Evolutionary conservation across 208 protist genomes (phyloP).

Genomic region (Trypanosoma melophagium): DNA sequence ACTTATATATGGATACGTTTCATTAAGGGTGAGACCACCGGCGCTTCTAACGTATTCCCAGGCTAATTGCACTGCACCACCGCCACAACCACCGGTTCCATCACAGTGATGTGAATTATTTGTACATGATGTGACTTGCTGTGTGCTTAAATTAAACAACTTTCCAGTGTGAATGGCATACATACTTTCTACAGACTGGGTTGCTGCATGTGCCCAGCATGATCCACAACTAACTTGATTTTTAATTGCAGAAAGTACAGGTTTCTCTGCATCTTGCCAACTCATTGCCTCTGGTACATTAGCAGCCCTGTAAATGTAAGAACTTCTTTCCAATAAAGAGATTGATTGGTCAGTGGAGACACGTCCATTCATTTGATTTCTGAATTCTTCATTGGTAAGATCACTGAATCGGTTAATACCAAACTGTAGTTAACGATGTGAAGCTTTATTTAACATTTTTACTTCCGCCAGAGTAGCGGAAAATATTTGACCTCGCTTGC

Average conservation of each 20-base stretch:
- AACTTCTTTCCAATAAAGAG: neutral
- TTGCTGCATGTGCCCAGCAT: slow-evolving; percentile 70
- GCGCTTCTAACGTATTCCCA: slow-evolving; percentile 71
- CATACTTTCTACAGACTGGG: slow-evolving; percentile 79
- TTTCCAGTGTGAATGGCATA: slow-evolving; percentile 54
- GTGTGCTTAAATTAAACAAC: slow-evolving; percentile 82
- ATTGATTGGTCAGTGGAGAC: neutral
- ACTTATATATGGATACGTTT: slow-evolving; percentile 75
- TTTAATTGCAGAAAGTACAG: slow-evolving; percentile 66
- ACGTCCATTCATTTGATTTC: slow-evolving; percentile 11
- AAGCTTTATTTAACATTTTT: slow-evolving; percentile 30
- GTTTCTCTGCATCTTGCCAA: slow-evolving; percentile 33
- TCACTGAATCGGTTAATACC: slow-evolving; percentile 53
- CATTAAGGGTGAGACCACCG: slow-evolving; percentile 61
- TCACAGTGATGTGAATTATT: slow-evolving; percentile 56
- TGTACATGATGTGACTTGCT: slow-evolving; percentile 92
- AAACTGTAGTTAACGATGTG: slow-evolving; percentile 19
- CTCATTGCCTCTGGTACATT: slow-evolving; percentile 16
- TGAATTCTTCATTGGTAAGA: slow-evolving; percentile 52
- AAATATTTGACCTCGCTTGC: slow-evolving; percentile 37
- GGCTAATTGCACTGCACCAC: slow-evolving; percentile 72
- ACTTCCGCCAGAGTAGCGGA: slow-evolving; percentile 32
- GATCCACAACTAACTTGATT: slow-evolving; percentile 80
- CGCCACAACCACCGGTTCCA: slow-evolving; percentile 72
- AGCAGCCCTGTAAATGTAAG: neutral